Evolutionary conservation across 371 early-diverging fungal genomes (phyloP).

Genomic region (Blakeslea trispora): DNA sequence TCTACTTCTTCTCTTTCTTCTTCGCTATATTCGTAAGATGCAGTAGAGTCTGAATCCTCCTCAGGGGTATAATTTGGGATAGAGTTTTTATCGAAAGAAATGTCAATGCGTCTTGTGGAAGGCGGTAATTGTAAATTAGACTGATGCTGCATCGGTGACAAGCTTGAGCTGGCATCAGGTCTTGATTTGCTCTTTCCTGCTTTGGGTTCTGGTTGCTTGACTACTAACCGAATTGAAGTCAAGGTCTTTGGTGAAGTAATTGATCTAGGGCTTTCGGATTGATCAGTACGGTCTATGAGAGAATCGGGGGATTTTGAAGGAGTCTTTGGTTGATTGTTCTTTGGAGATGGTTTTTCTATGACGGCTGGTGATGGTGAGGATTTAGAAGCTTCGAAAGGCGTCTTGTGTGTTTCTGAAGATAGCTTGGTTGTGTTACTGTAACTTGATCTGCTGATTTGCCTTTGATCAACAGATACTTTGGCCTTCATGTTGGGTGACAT

Average conservation of each 20-base stretch:
- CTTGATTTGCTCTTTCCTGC: neutral
- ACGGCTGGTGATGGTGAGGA: no score
- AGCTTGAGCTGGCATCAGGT: no score
- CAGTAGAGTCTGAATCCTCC: neutral
- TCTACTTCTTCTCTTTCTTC: neutral
- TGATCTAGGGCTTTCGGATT: neutral
- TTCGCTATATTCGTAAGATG: constrained; percentile 8
- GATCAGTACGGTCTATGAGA: no score
- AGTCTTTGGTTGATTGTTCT: neutral
- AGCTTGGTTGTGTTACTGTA: no score
- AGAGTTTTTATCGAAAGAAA: no score
- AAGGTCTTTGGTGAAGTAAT: neutral
- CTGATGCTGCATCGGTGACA: no score
- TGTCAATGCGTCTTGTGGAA: neutral
- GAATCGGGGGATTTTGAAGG: neutral
- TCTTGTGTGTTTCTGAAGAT: no score
- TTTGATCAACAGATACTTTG: no score
- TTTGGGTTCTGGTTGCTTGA: neutral
- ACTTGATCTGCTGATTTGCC: no score
- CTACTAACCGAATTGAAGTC: neutral
- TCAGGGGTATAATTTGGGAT: no score
- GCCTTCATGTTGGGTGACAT: no score
- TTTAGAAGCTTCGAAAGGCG: no score
- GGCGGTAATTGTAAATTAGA: neutral
- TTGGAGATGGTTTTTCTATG: neutral